Conservation (phyloP, 139 green algal genomes). For the Trebouxia sp. region DNA sequence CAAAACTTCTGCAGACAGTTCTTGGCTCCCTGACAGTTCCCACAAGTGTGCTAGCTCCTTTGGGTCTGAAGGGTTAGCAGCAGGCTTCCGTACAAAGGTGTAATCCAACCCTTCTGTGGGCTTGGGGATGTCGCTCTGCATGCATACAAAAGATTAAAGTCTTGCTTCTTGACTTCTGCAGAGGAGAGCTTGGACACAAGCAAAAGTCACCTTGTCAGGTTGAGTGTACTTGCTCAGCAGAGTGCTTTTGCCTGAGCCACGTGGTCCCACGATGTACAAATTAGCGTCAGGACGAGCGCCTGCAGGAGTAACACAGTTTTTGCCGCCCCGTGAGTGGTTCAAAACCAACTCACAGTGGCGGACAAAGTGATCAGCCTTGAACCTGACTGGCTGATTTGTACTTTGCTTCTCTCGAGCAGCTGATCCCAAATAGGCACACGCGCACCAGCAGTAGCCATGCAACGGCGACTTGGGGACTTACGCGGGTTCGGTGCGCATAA, state of each 20-base stretch:
- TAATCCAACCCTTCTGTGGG: constrained; percentile 71
- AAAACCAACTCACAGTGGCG: not conserved
- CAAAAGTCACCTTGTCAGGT: constrained; percentile 46
- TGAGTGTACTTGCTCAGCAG: constrained; percentile 72
- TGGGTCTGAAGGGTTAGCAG: constrained; percentile 48
- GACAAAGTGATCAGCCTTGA: not conserved
- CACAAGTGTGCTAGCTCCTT: constrained; percentile 79
- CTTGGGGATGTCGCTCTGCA: constrained; percentile 56
- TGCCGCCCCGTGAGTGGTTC: not conserved
- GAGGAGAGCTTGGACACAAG: no score
- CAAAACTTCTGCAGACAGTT: constrained; percentile 47
- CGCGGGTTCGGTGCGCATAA: no score
- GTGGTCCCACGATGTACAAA: constrained; percentile 63
- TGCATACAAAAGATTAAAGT: not conserved
- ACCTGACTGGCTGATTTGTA: not conserved
- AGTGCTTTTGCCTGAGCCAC: constrained; percentile 64
- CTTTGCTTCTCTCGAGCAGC: not conserved
- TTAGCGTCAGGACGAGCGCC: constrained; percentile 55
- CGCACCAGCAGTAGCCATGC: not conserved
- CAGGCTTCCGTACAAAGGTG: constrained; percentile 63
- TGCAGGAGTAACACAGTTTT: not conserved
- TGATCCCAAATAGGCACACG: not conserved
- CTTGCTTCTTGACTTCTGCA: not conserved
- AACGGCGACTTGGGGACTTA: no score
- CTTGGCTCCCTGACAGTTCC: constrained; percentile 64